Base-by-base conservation (phyloP, 768 basidiomycete species). In the Leccinum broughii region DNA sequence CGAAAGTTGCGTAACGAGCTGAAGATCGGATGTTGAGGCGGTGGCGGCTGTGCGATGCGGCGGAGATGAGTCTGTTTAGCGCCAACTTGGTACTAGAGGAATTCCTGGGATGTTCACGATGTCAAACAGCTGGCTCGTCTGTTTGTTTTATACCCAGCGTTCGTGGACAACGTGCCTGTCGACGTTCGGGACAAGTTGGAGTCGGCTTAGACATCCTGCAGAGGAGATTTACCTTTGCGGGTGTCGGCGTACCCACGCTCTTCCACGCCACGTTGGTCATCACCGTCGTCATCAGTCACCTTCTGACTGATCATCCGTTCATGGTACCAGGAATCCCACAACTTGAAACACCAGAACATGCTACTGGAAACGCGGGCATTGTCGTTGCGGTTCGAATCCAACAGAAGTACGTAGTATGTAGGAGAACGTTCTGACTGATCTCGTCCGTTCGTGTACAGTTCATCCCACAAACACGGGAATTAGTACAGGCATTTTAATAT, bases 241-340 rank as follows among this genome's bases (percentile, higher is more conserved):
- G 72, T 57, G 54, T 39, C 57, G 7, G 0, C 3, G 15, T 44
- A 62, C 72, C n/a, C 70, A 72, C 70, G 72, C 64, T 48, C 49
- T 66, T 53, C 15, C 72, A 72, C 68, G 65, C 44, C 24, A 24
- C 22, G 17, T 28, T 37, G 20, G 30, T 28, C 20, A 20, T 32
- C 32, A 24, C 3, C 17, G 37, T 32, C 22, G 24, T 30, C 11
- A 41, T 30, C 39, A 11, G 4, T 17, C 17, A n/a, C 8, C 4
- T 53, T 34, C 6, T 51, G 49, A 51, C 24, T 51, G 49, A 51
- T 51, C 13, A 14, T 13, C 26, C 24, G 3, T 22, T 14, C 49
- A 5, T 26, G 3, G 8, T 32, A 13, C 44, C 22, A 15, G 20
- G 8, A 9, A 35, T 51, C 30, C 15, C 20, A 8, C 35, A 11